A percentile compares a stretch with the other conserved stretches of the same genome.
phyloP scores from a whole-genome alignment of 306 rosid species.

The Cucumis melo region DNA sequence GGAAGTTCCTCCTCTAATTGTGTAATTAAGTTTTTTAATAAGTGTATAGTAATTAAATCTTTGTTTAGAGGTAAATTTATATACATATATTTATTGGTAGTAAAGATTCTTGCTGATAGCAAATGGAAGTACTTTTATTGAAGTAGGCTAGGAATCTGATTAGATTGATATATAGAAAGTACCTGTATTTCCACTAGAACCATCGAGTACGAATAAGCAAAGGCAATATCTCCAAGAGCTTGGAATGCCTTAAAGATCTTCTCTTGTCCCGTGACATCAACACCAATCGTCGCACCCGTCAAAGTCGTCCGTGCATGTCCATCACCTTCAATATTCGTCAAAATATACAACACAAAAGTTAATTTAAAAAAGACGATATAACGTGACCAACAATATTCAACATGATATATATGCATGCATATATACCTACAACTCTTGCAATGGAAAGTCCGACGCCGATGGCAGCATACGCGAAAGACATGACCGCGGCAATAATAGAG shows the following conservation, averaged over 20 bases:
- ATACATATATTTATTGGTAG: too few species aligned
- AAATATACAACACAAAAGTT: not conserved
- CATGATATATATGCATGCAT: not conserved
- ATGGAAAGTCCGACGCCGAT: conserved; percentile 88
- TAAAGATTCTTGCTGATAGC: too few species aligned
- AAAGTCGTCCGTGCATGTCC: conserved; percentile 35
- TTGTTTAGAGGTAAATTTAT: too few species aligned
- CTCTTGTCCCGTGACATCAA: conserved; percentile 67
- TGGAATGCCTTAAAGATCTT: conserved; percentile 75
- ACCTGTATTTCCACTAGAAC: conserved; percentile 96
- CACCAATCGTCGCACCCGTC: conserved; percentile 73
- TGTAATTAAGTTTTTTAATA: too few species aligned
- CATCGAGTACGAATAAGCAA: conserved; percentile 87
- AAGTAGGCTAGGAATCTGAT: not conserved
- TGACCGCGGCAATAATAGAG: conserved; percentile 88
- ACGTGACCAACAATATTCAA: too few species aligned
- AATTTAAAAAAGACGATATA: too few species aligned
- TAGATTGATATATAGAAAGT: not conserved
- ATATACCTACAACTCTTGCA: conserved; percentile 47
- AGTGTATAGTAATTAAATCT: too few species aligned
- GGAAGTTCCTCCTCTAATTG: too few species aligned
- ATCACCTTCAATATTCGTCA: conserved; percentile 12
- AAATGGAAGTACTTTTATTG: not conserved
- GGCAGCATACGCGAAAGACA: conserved; percentile 86
- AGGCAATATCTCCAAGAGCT: conserved; percentile 93